Evolutionary conservation across 345 rosid genomes (phyloP), one percentile per base, ranked within the genome.

Genomic region (Balakata baccata): DNA sequence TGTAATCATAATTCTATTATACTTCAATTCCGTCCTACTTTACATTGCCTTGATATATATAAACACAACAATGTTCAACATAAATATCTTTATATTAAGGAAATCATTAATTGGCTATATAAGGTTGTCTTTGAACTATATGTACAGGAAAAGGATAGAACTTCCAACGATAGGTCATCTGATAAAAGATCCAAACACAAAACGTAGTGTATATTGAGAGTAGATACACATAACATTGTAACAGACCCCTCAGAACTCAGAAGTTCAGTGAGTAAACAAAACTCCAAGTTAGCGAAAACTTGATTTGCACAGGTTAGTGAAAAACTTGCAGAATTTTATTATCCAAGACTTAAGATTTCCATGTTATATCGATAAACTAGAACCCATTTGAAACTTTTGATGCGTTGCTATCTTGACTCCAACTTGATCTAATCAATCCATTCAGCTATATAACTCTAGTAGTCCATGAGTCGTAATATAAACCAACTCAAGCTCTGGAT

Each of bases 391-490:
- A 77, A 75, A 41, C 69, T 58, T 77, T 60, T 71, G 69, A 71
- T 75, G 71, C 63, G 75, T 70, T 62, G 75, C 81, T 61, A 56
- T 80, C 82, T 82, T 79, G 69, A 75, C 70, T 77, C 75, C 64
- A 72, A 75, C 70, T 73, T 71, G 85, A 70, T 84, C 78, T 79
- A 69, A 70, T 61, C 85, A 80, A 79, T 69, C 73, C 77, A 78
- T 68, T 72, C 72, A 50, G 78, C 78, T 74, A 81, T 52, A 79
- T n/a, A 59, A 81, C 71, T 78, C 84, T 74, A 22, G 45, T 60
- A 77, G 78, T 72, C 77, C 82, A 72, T 41, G 65, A 76, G 63
- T 73, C 71, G 51, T 58, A 70, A 78, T 74, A 58, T 47, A 66
- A 56, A 73, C 77, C 79, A 56, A 82, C 57, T 77, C 85, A 78